phyloP scores from a whole-genome alignment of 352 stramenopile genomes.

The Phytophthora citrophthora region DNA sequence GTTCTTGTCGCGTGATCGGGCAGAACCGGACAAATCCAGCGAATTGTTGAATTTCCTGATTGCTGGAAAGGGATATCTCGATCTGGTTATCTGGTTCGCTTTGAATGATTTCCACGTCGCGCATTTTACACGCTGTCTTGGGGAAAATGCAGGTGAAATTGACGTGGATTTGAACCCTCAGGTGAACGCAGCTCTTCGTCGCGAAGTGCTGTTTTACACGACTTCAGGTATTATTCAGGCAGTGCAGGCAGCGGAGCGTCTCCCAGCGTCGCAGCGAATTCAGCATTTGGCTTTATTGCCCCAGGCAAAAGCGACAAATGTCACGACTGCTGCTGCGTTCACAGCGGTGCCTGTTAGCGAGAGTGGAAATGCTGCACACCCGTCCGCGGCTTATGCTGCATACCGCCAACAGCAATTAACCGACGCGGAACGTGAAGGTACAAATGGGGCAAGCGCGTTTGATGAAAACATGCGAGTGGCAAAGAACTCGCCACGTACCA shows the following conservation, averaged over 20 bases:
- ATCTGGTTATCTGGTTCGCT: conserved; percentile 90
- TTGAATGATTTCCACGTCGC: conserved; percentile 87
- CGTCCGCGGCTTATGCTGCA: conserved; percentile 45
- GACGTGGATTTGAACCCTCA: conserved; percentile 89
- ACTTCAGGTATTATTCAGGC: conserved; percentile 91
- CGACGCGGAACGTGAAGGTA: conserved; percentile 38
- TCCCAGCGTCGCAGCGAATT: conserved; percentile 79
- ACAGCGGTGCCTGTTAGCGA: conserved; percentile 39
- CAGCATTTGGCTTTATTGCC: conserved; percentile 84
- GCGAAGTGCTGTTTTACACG: conserved; percentile 92
- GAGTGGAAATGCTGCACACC: conserved; percentile 31
- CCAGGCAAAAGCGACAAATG: conserved; percentile 62
- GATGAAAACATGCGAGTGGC: conserved; percentile 76
- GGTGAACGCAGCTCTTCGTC: conserved; percentile 86
- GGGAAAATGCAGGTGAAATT: conserved; percentile 61
- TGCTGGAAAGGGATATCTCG: conserved; percentile 86
- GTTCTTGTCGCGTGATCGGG: conserved; percentile 69
- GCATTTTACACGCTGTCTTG: conserved; percentile 75
- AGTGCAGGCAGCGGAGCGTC: conserved; percentile 76
- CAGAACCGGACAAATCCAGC: conserved; percentile 59
- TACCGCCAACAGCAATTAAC: conserved; percentile 65
- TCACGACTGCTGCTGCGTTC: conserved; percentile 27
- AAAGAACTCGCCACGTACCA: conserved; percentile 78
- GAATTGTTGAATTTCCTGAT: conserved; percentile 90
- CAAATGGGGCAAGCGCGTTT: conserved; percentile 49